Evolutionary conservation across 352 stramenopile genomes (phyloP).

Genomic region (Globisporangium spinosum): DNA sequence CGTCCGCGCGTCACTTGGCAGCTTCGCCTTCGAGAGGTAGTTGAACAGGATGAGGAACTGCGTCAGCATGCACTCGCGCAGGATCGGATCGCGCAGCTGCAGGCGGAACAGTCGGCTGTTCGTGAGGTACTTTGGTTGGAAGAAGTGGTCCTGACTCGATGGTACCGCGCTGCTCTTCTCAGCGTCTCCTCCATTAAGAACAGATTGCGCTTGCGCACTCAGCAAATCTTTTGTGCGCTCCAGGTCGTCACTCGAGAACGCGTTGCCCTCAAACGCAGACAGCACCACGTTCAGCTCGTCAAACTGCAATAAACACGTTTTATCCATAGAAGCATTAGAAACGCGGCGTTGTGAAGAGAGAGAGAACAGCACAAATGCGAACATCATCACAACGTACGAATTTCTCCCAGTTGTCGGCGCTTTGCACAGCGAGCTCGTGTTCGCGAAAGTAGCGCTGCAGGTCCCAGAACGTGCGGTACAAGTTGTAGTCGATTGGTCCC

Average conservation of each 20-base stretch:
- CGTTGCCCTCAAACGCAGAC: slow-evolving; percentile 80
- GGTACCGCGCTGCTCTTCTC: background rate
- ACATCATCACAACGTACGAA: slow-evolving; percentile 55
- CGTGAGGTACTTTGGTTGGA: slow-evolving; percentile 91
- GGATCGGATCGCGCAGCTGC: slow-evolving; percentile 86
- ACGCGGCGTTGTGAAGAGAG: background rate
- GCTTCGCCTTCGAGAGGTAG: slow-evolving; percentile 58
- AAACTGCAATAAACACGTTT: slow-evolving; percentile 34
- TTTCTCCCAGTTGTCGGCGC: slow-evolving; percentile 67
- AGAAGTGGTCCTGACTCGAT: slow-evolving; percentile 72
- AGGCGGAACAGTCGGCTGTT: slow-evolving; percentile 90
- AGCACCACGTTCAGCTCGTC: slow-evolving; percentile 75
- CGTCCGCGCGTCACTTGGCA: slow-evolving; percentile 40
- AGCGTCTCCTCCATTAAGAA: background rate
- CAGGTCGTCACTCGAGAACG: slow-evolving; percentile 78
- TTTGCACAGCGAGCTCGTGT: slow-evolving; percentile 60
- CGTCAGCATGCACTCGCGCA: slow-evolving; percentile 87
- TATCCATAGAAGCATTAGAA: background rate
- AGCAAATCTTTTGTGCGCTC: slow-evolving; percentile 62
- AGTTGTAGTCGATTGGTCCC: slow-evolving; percentile 83
- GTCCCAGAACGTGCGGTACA: slow-evolving; percentile 91
- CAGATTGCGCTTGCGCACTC: slow-evolving; percentile 11
- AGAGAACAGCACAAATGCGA: background rate
- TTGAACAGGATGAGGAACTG: slow-evolving; percentile 86
- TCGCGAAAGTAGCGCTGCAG: slow-evolving; percentile 87